phyloP scores from a whole-genome alignment of 176 grass and related monocot species.

The Oryza rufipogon region DNA sequence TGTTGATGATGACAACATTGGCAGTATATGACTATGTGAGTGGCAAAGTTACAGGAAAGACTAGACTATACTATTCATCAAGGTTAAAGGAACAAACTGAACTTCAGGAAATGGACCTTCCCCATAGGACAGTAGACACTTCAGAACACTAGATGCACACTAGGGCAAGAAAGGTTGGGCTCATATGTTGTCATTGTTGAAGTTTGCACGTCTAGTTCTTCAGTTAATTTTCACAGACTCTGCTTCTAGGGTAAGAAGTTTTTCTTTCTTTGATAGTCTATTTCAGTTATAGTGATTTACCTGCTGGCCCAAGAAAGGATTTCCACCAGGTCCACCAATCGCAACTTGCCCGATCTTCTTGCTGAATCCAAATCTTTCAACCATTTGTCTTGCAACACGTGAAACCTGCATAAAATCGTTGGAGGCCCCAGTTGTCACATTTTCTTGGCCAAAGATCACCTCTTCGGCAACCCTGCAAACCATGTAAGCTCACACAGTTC shows the following conservation, averaged over 20 bases:
- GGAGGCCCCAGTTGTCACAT: conserved; percentile 95
- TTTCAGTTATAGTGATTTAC: conserved; percentile 36
- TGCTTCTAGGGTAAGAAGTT: neutral
- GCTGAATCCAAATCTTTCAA: conserved; percentile 97
- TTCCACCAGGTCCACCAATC: conserved; percentile 88
- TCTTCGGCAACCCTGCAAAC: conserved; percentile 92
- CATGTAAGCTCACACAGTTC: conserved; percentile 1
- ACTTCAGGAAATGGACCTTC: neutral
- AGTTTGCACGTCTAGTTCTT: conserved; percentile 20
- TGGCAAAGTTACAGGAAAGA: neutral
- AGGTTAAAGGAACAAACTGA: conserved; percentile 12
- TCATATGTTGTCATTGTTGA: neutral
- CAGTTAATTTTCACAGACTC: neutral
- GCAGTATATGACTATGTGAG: conserved; percentile 10
- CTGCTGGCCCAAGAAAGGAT: conserved; percentile 99
- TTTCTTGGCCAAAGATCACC: conserved; percentile 94
- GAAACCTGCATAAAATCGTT: conserved; percentile 99
- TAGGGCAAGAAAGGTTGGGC: neutral
- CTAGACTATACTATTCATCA: neutral
- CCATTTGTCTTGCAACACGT: conserved; percentile 97
- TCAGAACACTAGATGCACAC: neutral
- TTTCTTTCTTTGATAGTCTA: neutral
- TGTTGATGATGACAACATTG: conserved; percentile 13
- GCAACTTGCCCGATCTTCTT: conserved; percentile 96
- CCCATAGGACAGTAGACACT: conserved; percentile 10